Base-by-base conservation (phyloP, 345 rosid species). In the Rhodamnia rubescens region DNA sequence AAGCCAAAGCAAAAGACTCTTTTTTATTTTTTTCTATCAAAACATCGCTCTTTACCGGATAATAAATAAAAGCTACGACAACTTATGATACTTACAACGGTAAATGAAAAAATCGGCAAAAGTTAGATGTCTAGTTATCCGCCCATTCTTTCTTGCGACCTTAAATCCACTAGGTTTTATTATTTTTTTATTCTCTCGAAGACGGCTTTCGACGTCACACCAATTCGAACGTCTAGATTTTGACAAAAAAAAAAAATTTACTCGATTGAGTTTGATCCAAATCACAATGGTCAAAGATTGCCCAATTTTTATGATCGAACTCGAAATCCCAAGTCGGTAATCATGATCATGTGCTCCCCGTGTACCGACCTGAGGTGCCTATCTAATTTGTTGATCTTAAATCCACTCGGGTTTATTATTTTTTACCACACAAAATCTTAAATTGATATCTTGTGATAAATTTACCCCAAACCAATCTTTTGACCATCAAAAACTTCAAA, bases 311-410 rank as follows among this genome's bases (percentile, higher is more conserved):
- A 13, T 57, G 29, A 57, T 57, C 14, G 11, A 26, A 57, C 29
- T 57, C 0, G 0, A 57, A 57, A 57, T 11, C 29, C 29, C 29
- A 57, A 57, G 11, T 57, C 14, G 2, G 26, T 7, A 57, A 57
- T 57, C 3, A 7, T 0, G 1, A 57, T 57, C 61, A 11, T 24
- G 61, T 26, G 15, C 61, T 57, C 15, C 3, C 3, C 29, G 26
- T 0, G 0, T 26, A 27, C 26, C 0, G 3, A 57, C 14, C 2
- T 0, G 7, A 11, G 6, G 14, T 57, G 42, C 42, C 42, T 3
- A 40, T 5, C 42, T 40, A 40, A 40, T 40, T 40, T 40, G 42
- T 40, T 40, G 42, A 40, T 5, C 42, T 40, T 40, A 40, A 40
- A 40, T 40, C 42, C 42, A 40, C 42, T 40, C 5, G 42, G 42